phyloP scores from a whole-genome alignment of 1,284 basidiomycete genomes.

The Pseudozyma thailandica region DNA sequence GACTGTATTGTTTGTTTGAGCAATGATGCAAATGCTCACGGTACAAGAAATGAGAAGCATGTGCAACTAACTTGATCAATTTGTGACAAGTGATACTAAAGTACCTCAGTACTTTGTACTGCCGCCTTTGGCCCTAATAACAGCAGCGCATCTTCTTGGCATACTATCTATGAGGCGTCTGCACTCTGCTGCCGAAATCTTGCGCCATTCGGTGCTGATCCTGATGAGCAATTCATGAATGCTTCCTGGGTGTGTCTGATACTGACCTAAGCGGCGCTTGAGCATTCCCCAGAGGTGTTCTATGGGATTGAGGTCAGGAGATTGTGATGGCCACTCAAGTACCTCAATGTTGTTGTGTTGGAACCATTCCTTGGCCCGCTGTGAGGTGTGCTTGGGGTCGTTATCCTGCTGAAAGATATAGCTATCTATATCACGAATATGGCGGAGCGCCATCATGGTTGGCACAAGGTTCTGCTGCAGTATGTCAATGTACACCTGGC shows the following conservation, averaged over 20 bases:
- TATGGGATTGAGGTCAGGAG: conserved; percentile 69
- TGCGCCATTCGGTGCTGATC: conserved; percentile 5
- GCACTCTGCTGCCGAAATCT: conserved; percentile 1
- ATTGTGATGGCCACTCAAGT: conserved; percentile 67
- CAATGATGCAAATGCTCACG: no score
- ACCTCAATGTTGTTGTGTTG: conserved; percentile 55
- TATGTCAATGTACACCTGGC: conserved; percentile 64
- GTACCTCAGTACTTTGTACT: conserved; percentile 9
- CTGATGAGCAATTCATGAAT: not conserved
- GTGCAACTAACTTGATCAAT: no score
- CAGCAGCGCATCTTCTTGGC: conserved; percentile 17
- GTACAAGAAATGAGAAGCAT: no score
- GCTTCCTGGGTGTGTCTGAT: not conserved
- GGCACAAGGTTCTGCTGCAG: conserved; percentile 61
- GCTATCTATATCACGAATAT: conserved; percentile 17
- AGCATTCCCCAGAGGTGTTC: conserved; percentile 68
- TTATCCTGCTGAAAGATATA: conserved; percentile 69
- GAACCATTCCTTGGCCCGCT: conserved; percentile 46
- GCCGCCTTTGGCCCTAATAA: conserved; percentile 22
- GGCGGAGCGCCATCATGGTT: conserved; percentile 38
- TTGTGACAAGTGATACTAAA: not conserved
- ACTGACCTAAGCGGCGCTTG: conserved; percentile 7
- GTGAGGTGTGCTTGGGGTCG: conserved; percentile 65
- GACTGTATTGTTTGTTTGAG: not conserved
- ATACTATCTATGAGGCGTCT: conserved; percentile 17